Evolutionary conservation across 2,329 filamentous ascomycete genomes (phyloP), one percentile per base, ranked within the genome.

Genomic region (Decorospora gaudefroyi): DNA sequence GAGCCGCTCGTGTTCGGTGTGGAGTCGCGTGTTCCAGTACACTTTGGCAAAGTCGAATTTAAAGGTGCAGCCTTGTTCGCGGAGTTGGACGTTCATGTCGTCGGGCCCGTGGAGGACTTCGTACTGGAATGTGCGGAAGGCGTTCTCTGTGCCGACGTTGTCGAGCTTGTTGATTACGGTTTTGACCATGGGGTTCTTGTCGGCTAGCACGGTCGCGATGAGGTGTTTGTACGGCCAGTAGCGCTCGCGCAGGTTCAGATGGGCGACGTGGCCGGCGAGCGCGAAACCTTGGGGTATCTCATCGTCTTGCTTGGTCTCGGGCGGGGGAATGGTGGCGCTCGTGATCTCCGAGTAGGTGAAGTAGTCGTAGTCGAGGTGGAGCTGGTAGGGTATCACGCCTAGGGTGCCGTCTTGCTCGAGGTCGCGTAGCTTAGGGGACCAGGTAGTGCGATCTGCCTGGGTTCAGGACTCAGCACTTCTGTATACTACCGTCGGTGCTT

Each of bases 91-190:
- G 39, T 91, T 84, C 70, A 96, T 76, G 62, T 97, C 85, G 59
- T 90, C 83, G 0, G 83, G 80, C 0, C 93, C 93, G 1, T 84
- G 85, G 0, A 99, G 81, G 10, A 97, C 81, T 73, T 99, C 93
- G 74, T 96, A 97, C 21, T 80, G 80, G 71, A 99, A 97, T 0
- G 93, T 97, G 38, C 93, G 84, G 73, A 88, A 99, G 67, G 90
- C 84, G 57, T 85, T 93, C 59, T 88, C 85, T 15, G 82, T 81
- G 45, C 93, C 93, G 6, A 99, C 92, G 49, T 89, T 85, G 70
- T 95, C 87, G 29, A 86, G 81, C 72, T 99, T 99, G 78, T 96
- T 96, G 74, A 99, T 96, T 57, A 99, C 91, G 0, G 93, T 99
- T 47, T 78, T 80, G 48, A 96, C 82, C 31, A 74, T 75, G 7